phyloP scores from a whole-genome alignment of 208 protist genomes.

The Leishmania arabica region DNA sequence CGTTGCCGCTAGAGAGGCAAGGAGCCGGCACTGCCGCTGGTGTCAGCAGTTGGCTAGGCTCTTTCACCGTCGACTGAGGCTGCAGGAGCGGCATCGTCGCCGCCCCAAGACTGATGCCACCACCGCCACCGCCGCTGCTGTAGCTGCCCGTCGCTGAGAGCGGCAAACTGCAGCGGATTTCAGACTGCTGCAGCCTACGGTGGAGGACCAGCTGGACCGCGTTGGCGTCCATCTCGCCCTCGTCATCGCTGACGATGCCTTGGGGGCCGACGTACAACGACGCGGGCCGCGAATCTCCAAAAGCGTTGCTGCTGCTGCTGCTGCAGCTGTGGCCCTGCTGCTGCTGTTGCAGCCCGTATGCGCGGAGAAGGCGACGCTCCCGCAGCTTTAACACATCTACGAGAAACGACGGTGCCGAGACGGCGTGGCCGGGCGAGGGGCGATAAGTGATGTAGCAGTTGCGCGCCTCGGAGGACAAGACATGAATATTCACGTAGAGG shows the following conservation, averaged over 20 bases:
- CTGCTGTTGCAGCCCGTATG: slow-evolving; percentile 14
- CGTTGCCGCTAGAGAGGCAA: slow-evolving; percentile 6
- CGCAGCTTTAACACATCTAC: slow-evolving; percentile 63
- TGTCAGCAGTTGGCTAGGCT: slow-evolving; percentile 5
- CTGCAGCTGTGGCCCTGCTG: neutral
- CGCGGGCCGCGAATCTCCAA: neutral
- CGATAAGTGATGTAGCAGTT: slow-evolving; percentile 87
- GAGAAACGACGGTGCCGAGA: slow-evolving; percentile 66
- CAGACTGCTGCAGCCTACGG: slow-evolving; percentile 40
- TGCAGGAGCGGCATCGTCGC: slow-evolving; percentile 21
- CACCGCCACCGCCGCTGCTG: slow-evolving; percentile 2
- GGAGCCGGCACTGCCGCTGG: slow-evolving; percentile 10
- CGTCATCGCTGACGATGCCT: slow-evolving; percentile 4
- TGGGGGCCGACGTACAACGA: neutral
- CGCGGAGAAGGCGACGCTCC: slow-evolving; percentile 21
- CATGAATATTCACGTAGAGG: slow-evolving; percentile 84
- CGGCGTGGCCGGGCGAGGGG: slow-evolving; percentile 49
- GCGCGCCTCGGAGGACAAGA: slow-evolving; percentile 76
- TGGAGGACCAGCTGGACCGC: slow-evolving; percentile 69
- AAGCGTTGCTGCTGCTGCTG: neutral
- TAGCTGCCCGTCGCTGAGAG: neutral
- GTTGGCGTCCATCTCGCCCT: slow-evolving; percentile 47
- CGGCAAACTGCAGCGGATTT: slow-evolving; percentile 22
- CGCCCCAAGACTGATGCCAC: neutral
- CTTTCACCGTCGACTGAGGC: neutral